A percentile compares a stretch with the other conserved stretches of the same genome.
Conservation (phyloP, 2,329 filamentous ascomycete species). For the Beauveria caledonica region DNA sequence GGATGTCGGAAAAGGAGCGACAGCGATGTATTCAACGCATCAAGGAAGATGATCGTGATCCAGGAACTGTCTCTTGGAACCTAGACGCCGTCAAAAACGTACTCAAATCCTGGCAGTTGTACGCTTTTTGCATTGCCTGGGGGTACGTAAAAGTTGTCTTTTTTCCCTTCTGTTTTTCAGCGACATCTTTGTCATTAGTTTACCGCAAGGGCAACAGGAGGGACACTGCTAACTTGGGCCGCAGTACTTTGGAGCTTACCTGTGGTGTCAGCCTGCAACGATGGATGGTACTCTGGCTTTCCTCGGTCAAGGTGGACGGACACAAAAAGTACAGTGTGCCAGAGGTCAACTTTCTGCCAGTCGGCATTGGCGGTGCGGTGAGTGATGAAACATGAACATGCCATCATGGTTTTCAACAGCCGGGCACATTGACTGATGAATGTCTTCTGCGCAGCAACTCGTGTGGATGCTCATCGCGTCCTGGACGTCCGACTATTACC, state of each 20-base stretch:
- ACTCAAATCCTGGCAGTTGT: not conserved
- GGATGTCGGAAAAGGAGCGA: slow-evolving; percentile 10
- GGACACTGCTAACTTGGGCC: not conserved
- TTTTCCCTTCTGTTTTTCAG: too few species aligned
- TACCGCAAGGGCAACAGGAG: too few species aligned
- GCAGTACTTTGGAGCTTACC: not conserved
- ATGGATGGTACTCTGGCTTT: slow-evolving; percentile 10
- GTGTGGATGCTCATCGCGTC: slow-evolving; percentile 4
- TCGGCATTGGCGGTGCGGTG: not conserved
- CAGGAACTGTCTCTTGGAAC: not conserved
- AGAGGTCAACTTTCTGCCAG: not conserved
- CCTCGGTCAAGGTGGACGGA: not conserved
- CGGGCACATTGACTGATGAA: not conserved
- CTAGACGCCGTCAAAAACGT: not conserved
- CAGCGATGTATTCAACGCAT: slow-evolving; percentile 3
- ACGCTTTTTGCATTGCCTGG: not conserved
- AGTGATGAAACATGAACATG: not conserved
- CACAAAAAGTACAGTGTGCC: not conserved
- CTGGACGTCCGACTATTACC: not conserved
- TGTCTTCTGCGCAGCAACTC: not conserved
- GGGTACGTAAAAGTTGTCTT: not conserved
- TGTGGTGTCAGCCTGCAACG: slow-evolving; percentile 3
- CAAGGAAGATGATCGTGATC: slow-evolving; percentile 1
- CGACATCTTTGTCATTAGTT: too few species aligned
- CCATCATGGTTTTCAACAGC: not conserved